Evolutionary conservation across 805 yeast genomes (phyloP), one percentile per base, ranked within the genome.

Genomic region (Lachancea fermentati): DNA sequence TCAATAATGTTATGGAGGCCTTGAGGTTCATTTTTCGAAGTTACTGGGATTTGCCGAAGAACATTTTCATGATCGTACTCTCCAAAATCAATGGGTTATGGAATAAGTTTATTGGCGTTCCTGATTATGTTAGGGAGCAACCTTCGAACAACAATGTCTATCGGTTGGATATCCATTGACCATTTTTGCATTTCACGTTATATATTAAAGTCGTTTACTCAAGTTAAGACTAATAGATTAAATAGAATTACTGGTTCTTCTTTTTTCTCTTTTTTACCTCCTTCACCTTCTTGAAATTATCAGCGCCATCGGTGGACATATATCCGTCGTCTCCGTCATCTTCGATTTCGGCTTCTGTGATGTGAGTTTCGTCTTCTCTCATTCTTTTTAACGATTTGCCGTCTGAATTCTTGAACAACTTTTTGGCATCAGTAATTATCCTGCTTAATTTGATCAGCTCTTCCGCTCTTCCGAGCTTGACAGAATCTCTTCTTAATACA

Each of bases 31-130:
- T 91, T 15, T 60, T 75, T 40, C 55, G 62, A 18, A 79, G 95
- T 34, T 89, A 91, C 61, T 50, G 70, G 36, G 71, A 79, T 30
- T 72, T 91, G 47, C 97, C 97, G 8, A 67, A 68, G 41, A 73
- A 78, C 40, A 30, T 84, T 1, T 76, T 73, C 63, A 71, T 74
- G 28, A 48, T 76, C 41, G 48, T 64, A 7, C 48, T 87, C 36
- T 65, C 70, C 40, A 68, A 78, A 45, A 34, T 75, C 28, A 73
- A 72, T 43, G 65, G 69, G 30, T 70, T 75, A 58, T 91, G 96
- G 96, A 79, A 82, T 54, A 58, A 58, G 28, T 84, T 86, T 55
- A 71, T 86, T 41, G 95, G 95, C n/a, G 72, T 59, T 19, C 44
- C 71, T 15, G 58, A 61, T 31, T 49, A 53, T 36, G 39, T 55